Base-by-base conservation (phyloP, 2,329 filamentous ascomycete species). In the Bretziella fagacearum region DNA sequence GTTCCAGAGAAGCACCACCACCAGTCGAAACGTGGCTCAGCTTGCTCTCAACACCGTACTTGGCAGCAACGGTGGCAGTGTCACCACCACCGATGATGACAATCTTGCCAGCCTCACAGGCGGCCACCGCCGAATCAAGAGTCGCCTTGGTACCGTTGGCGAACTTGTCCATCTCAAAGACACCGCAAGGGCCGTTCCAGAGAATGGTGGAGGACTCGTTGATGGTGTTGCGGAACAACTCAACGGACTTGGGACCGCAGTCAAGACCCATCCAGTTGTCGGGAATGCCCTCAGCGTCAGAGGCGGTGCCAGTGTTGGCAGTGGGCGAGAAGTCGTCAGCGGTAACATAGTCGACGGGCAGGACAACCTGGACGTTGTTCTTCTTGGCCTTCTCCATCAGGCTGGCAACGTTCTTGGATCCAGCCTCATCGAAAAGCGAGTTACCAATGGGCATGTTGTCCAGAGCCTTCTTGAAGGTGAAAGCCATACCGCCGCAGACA, bases 401-500 rank as follows among this genome's bases (percentile, higher is more conserved):
- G 57, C 83, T 71, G 52, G 73, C 77, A 51, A 96, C 89, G 35
- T 84, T 95, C 78, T 95, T 85, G 71, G 81, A 75, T 56, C 91
- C 91, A 45, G 81, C 81, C 71, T 95, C 84, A 58, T 98, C 91
- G 62, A 93, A 98, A 58, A 98, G 74, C 45, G 73, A 91, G 70
- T 79, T 79, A 52, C 91, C 91, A 55, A 98, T 98, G 65, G 79
- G 74, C 59, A 96, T 79, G 62, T 75, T 72, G 67, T 95, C 77
- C 49, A 96, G 75, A n/a, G 85, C 89, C 77, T 98, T 98, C 77
- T 96, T 96, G 77, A 98, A 98, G 58, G 91, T 98, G 71, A 96
- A 98, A 53, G 91, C 87, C 91, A 98, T 98, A 58, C 73, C 91
- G 62, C 91, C 91, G 64, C 89, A 94, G 67, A 98, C 81, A 66